These are phyloP conservation scores for Stachybotrys chartarum DNA, from an alignment of 2,329 filamentous ascomycete genomes.

Conservation along the genomic window DNA sequence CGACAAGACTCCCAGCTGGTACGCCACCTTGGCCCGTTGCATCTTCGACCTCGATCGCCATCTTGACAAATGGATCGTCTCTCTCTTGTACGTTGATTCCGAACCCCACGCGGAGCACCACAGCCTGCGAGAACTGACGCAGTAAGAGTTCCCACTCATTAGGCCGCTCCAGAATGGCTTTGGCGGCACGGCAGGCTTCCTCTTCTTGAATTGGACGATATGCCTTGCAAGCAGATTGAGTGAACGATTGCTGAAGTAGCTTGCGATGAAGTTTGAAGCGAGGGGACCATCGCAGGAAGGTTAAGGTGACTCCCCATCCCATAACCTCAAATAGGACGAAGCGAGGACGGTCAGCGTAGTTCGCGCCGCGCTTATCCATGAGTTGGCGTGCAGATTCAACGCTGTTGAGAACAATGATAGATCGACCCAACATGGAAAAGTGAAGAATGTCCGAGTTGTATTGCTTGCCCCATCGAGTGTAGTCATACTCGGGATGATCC, in stretches of 20 bases:
- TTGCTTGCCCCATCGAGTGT: constrained; percentile 20
- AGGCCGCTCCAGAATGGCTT: no score
- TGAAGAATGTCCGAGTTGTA: constrained; percentile 36
- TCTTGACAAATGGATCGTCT: no score
- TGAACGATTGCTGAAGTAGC: neutral
- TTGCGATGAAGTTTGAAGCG: neutral
- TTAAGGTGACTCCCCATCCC: neutral
- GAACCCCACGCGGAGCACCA: no score
- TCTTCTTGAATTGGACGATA: no score
- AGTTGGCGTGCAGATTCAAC: neutral
- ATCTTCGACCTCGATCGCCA: no score
- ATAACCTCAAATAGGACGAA: constrained; percentile 14
- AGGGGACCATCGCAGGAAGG: neutral
- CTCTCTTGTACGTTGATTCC: no score
- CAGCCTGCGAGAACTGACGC: no score
- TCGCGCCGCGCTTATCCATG: neutral
- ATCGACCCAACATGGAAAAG: constrained; percentile 15
- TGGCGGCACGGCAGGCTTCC: no score
- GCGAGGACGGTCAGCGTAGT: neutral
- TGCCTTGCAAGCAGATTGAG: neutral
- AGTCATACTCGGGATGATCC: constrained; percentile 7
- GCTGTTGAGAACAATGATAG: neutral
- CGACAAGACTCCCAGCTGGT: no score
- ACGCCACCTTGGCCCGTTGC: no score
- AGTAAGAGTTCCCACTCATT: no score